Evolutionary conservation across 345 rosid species (phyloP), one percentile per base, ranked within the genome.

Genomic region (Lepidium sativum): DNA sequence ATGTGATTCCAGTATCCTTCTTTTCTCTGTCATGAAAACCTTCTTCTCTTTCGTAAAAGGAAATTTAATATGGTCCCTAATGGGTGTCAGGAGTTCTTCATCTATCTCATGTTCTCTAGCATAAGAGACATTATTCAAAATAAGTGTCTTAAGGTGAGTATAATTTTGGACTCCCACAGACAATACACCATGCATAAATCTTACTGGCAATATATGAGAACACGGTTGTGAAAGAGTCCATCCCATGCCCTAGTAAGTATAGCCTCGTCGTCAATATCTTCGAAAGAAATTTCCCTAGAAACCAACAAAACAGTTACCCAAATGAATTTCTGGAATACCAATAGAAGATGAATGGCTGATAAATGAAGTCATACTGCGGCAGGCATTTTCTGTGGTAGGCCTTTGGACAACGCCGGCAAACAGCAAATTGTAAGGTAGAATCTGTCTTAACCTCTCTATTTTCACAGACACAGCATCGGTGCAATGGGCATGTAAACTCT

Each of bases 401-500:
- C 63, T 70, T 82, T 62, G 92, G 96, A 74, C 96, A 88, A 53
- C 96, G 89, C 62, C 89, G 81, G 70, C 96, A 86, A 12, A 83
- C 54, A 55, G 92, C 86, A 63, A 88, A 80, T 43, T 89, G 97
- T 69, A 86, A 65, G 15, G 84, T 76, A 23, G 8, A 4, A 13
- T 59, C 80, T 69, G 78, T 72, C 82, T 84, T 87, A 60, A 82
- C 77, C 78, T 94, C 96, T 60, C 77, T 84, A 53, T 69, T 79
- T 70, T 74, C 77, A 72, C 99, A 94, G 64, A 77, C 82, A 72
- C 51, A 56, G 70, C 99, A 94, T 73, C 86, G 87, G 73, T 94
- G 99, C 54, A 80, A 65, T 51, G 99, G 94, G 63, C 99, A 90
- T n/a, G 86, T 78, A 80, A 83, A 52, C 65, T 85, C 86, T 49